A percentile compares a stretch with the other conserved stretches of the same genome.
phyloP scores from a whole-genome alignment of 2,329 filamentous ascomycete genomes.

The Volutella citrinella region DNA sequence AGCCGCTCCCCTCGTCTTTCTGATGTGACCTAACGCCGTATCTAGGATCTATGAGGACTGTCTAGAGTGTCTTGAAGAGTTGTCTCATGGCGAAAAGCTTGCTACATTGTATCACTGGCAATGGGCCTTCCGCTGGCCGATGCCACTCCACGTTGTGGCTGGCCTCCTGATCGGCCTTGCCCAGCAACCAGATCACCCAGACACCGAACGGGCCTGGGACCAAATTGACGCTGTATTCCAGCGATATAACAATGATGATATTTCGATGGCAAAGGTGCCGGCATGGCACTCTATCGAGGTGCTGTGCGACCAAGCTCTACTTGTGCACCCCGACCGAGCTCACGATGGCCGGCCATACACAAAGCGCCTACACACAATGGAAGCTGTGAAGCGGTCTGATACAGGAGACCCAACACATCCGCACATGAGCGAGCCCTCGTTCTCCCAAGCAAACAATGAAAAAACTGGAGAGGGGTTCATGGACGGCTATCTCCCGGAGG shows the following conservation, averaged over 20 bases:
- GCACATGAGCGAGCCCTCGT: no score
- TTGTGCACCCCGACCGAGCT: slow-evolving; percentile 5
- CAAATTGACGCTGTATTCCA: slow-evolving; percentile 13
- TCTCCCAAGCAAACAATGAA: no score
- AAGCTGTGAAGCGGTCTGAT: no score
- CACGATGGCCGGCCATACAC: slow-evolving; percentile 12
- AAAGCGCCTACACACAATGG: slow-evolving; percentile 10
- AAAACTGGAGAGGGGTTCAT: no score
- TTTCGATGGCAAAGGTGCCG: slow-evolving; percentile 13
- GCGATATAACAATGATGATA: slow-evolving; percentile 15
- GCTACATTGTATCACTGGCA: slow-evolving; percentile 13
- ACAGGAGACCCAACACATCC: no score
- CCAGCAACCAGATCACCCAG: slow-evolving; percentile 9
- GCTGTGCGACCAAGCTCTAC: slow-evolving; percentile 14
- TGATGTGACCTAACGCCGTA: no score
- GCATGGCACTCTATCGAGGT: slow-evolving; percentile 14
- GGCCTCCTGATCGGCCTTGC: slow-evolving; percentile 11
- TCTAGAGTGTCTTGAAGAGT: slow-evolving; percentile 13
- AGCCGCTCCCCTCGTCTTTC: no score
- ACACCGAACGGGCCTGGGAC: slow-evolving; percentile 15
- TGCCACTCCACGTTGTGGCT: slow-evolving; percentile 14
- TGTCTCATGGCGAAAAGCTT: slow-evolving; percentile 11
- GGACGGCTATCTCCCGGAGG: background rate
- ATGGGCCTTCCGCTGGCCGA: slow-evolving; percentile 16
- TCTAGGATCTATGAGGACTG: slow-evolving; percentile 15